Base-by-base conservation (phyloP, 257 asterid species). In the Plantago major region DNA sequence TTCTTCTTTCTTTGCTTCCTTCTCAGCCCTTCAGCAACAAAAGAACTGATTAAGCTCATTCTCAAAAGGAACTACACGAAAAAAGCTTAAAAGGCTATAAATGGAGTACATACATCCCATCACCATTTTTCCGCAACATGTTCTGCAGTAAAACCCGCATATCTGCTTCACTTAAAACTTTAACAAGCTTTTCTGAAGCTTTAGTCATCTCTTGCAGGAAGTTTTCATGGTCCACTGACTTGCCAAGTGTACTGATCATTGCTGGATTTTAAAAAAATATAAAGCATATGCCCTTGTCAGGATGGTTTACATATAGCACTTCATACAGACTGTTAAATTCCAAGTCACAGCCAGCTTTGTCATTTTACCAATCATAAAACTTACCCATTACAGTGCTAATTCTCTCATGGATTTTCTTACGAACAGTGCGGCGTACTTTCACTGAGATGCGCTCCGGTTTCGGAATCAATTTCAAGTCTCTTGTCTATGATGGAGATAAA, bases 351-450 rank as follows among this genome's bases (percentile, higher is more conserved):
- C 33, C 30, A 40, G 28, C 62, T 12, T 40, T 42, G 33, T n/a
- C 30, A 57, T 22, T 15, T 44, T 44, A 46, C 26, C 37, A 68
- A 64, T 71, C 49, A 26, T 18, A 40, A 44, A 11, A 58, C 79
- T 73, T 66, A 87, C 99, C 88, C 42, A 63, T 73, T 75, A 93
- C 73, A 67, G 90, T 86, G 2, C 55, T 68, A 55, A 93, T 82
- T 76, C 99, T 87, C 76, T 89, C 95, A 0, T 87, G 88, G 66
- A 89, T 89, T 86, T 82, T 89, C 78, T 81, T 79, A 63, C 94
- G 85, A 71, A 83, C 85, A 64, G 76, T 74, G 42, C 95, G 78
- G 28, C 78, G 86, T 74, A 59, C 80, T 76, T 86, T 83, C 74
- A 89, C 59, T 69, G 80, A 60, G 37, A 56, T 60, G 42, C 92